These are phyloP conservation scores for Auricularia sp. DNA, from an alignment of 768 basidiomycete species.

Conservation along the genomic window DNA sequence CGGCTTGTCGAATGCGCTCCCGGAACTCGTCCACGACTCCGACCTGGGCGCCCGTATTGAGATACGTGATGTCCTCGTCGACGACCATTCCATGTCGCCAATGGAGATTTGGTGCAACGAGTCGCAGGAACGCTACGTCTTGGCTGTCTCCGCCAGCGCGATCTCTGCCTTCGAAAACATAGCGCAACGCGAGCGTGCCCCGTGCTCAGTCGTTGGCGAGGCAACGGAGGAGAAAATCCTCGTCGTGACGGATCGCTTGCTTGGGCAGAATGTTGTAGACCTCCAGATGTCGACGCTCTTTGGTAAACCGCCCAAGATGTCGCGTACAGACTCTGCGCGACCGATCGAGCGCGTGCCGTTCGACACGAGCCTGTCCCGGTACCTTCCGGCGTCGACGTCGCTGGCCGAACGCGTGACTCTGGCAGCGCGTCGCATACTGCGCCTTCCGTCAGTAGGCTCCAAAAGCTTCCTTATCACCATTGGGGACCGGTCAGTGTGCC, in stretches of 20 bases:
- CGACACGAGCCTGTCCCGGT: conserved; percentile 58
- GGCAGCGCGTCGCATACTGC: conserved; percentile 77
- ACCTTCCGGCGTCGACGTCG: conserved; percentile 41
- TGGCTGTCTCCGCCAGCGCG: conserved; percentile 66
- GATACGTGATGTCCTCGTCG: conserved; percentile 86
- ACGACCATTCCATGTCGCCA: conserved; percentile 89
- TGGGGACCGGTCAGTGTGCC: conserved; percentile 54
- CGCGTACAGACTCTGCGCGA: conserved; percentile 52
- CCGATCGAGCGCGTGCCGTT: conserved; percentile 41
- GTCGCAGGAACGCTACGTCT: conserved; percentile 93
- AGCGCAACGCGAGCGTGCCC: conserved; percentile 83
- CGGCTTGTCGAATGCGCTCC: conserved; percentile 90
- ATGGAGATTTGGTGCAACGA: conserved; percentile 99
- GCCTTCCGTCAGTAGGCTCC: conserved; percentile 84
- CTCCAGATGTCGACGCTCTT: conserved; percentile 93
- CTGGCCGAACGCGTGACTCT: conserved; percentile 41
- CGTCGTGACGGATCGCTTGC: conserved; percentile 79
- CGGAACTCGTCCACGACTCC: conserved; percentile 94
- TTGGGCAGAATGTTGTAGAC: conserved; percentile 70
- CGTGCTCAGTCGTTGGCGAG: conserved; percentile 82
- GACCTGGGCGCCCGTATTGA: conserved; percentile 87
- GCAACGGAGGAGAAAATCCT: conserved; percentile 77
- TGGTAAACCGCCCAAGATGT: conserved; percentile 91
- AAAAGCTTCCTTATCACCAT: conserved; percentile 99
- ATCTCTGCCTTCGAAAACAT: conserved; percentile 57